Percentiles rank a stretch among this genome's conserved stretches.
Conservation (phyloP, 768 basidiomycete genomes). For the Daedaleopsis sinensis region DNA sequence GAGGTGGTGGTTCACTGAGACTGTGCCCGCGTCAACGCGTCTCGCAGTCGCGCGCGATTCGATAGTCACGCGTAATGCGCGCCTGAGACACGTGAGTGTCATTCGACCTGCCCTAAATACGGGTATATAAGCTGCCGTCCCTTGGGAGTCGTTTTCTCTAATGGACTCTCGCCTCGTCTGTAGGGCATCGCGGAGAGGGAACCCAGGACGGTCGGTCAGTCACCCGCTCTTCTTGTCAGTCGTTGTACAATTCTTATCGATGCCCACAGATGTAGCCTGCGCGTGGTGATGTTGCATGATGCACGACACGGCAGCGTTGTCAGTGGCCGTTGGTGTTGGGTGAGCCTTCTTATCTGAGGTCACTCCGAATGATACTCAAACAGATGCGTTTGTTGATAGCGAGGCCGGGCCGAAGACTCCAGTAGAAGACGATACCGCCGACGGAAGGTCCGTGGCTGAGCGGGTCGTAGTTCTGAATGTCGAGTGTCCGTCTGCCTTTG, state of each 20-base stretch:
- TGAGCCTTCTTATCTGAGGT: neutral
- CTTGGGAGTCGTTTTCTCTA: neutral
- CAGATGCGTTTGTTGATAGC: neutral
- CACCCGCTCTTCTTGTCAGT: too few species aligned
- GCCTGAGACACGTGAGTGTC: slow-evolving; percentile 5
- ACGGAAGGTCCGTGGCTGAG: neutral
- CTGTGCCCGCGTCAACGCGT: neutral
- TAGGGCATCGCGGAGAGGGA: neutral
- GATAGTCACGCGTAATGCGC: slow-evolving; percentile 7
- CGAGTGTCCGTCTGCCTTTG: neutral
- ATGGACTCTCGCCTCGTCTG: slow-evolving; percentile 15
- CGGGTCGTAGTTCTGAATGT: neutral
- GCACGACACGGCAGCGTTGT: neutral
- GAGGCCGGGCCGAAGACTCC: neutral
- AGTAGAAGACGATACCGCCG: neutral
- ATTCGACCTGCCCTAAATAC: slow-evolving; percentile 9
- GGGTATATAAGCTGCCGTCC: neutral
- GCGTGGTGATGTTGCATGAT: neutral
- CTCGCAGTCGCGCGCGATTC: slow-evolving; percentile 1
- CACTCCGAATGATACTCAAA: too few species aligned
- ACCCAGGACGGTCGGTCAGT: slow-evolving; percentile 1
- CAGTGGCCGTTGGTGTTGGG: neutral
- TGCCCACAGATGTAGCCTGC: neutral
- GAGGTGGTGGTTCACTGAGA: neutral
- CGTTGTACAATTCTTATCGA: neutral